Conservation (phyloP, 768 basidiomycete genomes). For the Pseudohyphozyma bogoriensis region DNA sequence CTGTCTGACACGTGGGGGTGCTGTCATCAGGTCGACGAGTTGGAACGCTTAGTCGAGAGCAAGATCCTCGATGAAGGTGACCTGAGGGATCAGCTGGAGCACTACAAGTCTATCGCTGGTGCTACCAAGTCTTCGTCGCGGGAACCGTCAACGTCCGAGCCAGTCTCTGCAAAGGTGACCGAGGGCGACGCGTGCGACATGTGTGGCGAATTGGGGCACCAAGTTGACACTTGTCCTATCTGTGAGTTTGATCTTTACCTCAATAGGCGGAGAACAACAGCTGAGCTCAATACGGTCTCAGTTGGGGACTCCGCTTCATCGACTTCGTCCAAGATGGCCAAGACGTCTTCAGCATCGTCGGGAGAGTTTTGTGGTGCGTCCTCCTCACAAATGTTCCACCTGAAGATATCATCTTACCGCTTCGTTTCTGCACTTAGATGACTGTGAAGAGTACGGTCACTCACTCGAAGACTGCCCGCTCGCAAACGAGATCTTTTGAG, state of each 20-base stretch:
- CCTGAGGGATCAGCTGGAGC: conserved; percentile 72
- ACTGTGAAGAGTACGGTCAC: conserved; percentile 47
- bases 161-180: conserved; percentile 3
- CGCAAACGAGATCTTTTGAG: conserved; percentile 71
- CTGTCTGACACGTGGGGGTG: conserved; percentile 48
- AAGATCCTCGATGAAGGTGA: conserved; percentile 94
- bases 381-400: background rate
- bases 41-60: conserved; percentile 85
- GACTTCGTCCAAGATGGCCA: conserved; percentile 23
- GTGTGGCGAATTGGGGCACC: conserved; percentile 73
- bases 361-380: conserved; percentile 67
- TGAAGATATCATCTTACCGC: background rate
- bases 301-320: conserved; percentile 18
- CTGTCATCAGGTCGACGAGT: conserved; percentile 67
- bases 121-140: conserved; percentile 30
- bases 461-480: conserved; percentile 67
- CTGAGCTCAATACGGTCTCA: background rate
- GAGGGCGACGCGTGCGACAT: conserved; percentile 56
- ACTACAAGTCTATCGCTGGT: conserved; percentile 48
- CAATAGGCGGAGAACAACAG: background rate
- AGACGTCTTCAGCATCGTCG: conserved; percentile 21
- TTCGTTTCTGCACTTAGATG: background rate
- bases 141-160: conserved; percentile 36
- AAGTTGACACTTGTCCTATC: conserved; percentile 72
- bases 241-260: conserved; percentile 40